phyloP scores from a whole-genome alignment of 2,329 filamentous ascomycete genomes.

The Neoarthrinium moseri region DNA sequence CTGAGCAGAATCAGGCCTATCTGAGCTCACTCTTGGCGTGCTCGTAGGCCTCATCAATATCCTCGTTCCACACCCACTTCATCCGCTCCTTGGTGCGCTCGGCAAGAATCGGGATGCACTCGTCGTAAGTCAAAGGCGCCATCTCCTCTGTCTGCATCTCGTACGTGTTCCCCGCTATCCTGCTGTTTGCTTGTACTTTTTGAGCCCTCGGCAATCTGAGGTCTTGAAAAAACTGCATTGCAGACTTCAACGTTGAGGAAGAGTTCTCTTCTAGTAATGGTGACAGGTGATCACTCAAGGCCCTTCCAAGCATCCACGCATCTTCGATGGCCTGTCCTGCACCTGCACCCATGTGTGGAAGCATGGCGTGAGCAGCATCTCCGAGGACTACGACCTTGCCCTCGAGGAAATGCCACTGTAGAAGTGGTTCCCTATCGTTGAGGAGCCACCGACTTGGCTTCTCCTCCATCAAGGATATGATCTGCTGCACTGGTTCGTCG shows the following conservation, averaged over 20 bases:
- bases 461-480: slow-evolving; percentile 2
- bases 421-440: slow-evolving; percentile 3
- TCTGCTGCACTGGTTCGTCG: slow-evolving; percentile 2
- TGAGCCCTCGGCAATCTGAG: slow-evolving; percentile 32
- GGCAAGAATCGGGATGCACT: slow-evolving; percentile 30
- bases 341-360: slow-evolving; percentile 42
- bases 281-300: slow-evolving; percentile 19
- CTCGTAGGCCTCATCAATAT: slow-evolving; percentile 24
- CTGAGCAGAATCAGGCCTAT: too few relatives aligned
- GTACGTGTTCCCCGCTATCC: slow-evolving; percentile 30
- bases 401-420: slow-evolving; percentile 8
- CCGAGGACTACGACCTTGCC: slow-evolving; percentile 40
- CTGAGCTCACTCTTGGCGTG: background rate
- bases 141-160: slow-evolving; percentile 33
- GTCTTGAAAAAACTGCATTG: slow-evolving; percentile 30
- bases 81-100: slow-evolving; percentile 25
- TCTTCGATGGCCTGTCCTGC: slow-evolving; percentile 42
- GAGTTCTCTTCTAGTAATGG: background rate
- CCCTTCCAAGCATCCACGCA: slow-evolving; percentile 28
- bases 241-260: slow-evolving; percentile 17
- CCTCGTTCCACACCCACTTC: slow-evolving; percentile 31
- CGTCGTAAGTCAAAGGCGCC: slow-evolving; percentile 30
- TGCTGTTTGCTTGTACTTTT: slow-evolving; percentile 27
- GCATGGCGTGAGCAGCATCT: slow-evolving; percentile 49
- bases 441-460: slow-evolving; percentile 3